Conservation (phyloP, 441 rosid genomes). For the Macaranga tanarius region DNA sequence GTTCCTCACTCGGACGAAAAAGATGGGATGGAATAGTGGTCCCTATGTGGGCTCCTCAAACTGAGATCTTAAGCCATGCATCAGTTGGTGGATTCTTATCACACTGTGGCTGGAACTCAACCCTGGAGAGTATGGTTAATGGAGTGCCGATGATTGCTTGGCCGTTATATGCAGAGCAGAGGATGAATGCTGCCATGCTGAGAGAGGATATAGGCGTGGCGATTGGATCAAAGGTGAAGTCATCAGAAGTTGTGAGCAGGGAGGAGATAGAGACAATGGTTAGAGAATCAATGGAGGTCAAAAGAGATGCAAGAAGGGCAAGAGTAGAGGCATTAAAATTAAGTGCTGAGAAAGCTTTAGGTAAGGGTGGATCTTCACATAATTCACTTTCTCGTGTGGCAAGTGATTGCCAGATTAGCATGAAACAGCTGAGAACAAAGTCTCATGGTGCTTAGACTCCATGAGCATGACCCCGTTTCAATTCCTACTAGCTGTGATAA, state of each 20-base stretch:
- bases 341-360: conserved; percentile 27
- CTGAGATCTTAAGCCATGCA: conserved; percentile 31
- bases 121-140: conserved; percentile 25
- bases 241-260: conserved; percentile 17
- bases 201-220: conserved; percentile 31
- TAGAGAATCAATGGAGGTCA: conserved; percentile 24
- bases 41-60: conserved; percentile 38
- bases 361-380: conserved; percentile 25
- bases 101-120: conserved; percentile 44
- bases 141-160: conserved; percentile 39
- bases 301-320: conserved; percentile 19
- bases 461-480: too few species aligned
- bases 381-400: conserved; percentile 29
- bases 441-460: not conserved
- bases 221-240: not conserved
- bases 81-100: conserved; percentile 35
- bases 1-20: conserved; percentile 18
- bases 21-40: conserved; percentile 27
- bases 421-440: too few species aligned
- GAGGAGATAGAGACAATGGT: conserved; percentile 32
- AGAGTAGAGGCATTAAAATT: conserved; percentile 20
- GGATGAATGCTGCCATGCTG: conserved; percentile 34
- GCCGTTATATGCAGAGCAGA: conserved; percentile 40
- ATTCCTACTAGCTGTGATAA: too few species aligned
- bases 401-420: conserved; percentile 14